These are phyloP conservation scores for Globisporangium polare DNA, from an alignment of 352 stramenopile genomes.

Conservation along the genomic window DNA sequence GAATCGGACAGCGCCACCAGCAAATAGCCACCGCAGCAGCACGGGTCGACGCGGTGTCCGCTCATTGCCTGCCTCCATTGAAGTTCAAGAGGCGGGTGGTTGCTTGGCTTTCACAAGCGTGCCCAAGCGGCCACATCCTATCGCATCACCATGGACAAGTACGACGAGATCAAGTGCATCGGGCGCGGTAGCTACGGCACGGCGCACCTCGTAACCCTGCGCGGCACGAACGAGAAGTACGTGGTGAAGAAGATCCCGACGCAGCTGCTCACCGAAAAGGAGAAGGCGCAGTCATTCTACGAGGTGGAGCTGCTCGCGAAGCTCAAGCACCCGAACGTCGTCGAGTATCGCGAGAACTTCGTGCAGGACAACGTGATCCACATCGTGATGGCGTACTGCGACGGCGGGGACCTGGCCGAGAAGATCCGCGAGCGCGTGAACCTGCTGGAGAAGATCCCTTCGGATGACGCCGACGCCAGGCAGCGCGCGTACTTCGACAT, in stretches of 20 bases:
- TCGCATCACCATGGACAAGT: conserved; percentile 51
- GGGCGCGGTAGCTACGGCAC: conserved; percentile 74
- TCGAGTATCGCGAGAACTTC: conserved; percentile 94
- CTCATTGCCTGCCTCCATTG: neutral
- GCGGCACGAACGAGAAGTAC: conserved; percentile 35
- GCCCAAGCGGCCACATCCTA: neutral
- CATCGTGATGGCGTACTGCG: conserved; percentile 96
- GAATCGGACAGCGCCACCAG: neutral
- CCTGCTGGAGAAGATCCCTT: conserved; percentile 21
- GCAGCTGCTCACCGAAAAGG: conserved; percentile 71
- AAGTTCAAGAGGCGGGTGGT: neutral
- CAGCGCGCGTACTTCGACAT: conserved; percentile 51
- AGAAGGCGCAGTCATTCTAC: conserved; percentile 72
- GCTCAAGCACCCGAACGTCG: conserved; percentile 92
- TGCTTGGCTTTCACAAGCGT: neutral
- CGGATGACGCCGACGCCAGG: conserved; percentile 7
- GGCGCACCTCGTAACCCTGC: conserved; percentile 59
- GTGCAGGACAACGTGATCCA: conserved; percentile 77
- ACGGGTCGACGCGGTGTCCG: neutral
- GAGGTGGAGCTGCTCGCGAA: conserved; percentile 90
- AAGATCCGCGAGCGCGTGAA: conserved; percentile 54
- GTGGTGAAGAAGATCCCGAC: conserved; percentile 88
- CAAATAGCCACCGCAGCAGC: neutral
- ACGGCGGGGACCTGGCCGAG: conserved; percentile 82
- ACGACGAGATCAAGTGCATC: conserved; percentile 74